These are phyloP conservation scores for Acanthochlamys bracteata DNA, from an alignment of 106 monocot species.

Conservation along the genomic window DNA sequence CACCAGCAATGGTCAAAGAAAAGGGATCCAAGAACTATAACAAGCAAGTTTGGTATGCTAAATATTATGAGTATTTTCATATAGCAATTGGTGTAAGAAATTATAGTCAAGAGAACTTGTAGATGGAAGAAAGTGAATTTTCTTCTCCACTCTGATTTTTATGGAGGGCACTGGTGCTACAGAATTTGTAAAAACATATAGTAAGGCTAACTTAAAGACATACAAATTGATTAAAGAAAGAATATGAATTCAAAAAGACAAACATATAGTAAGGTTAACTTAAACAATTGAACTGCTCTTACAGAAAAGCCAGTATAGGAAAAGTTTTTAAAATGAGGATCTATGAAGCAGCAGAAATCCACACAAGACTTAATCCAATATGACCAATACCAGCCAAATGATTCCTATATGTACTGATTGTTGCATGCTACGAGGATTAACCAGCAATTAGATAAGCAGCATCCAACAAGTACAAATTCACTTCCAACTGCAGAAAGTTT, in stretches of 20 bases:
- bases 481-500: too few relatives aligned
- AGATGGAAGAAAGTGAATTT: constrained; percentile 63
- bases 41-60: not conserved
- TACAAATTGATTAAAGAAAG: not conserved
- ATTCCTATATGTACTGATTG: too few relatives aligned
- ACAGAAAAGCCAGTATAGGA: too few relatives aligned
- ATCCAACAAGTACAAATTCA: not conserved
- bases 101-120: constrained; percentile 40
- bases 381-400: too few relatives aligned
- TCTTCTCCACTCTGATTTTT: constrained; percentile 53
- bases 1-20: not conserved
- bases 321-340: too few relatives aligned
- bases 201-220: too few relatives aligned
- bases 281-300: too few relatives aligned
- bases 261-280: too few relatives aligned
- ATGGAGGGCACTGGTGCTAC: constrained; percentile 51
- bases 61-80: not conserved
- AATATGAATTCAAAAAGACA: not conserved
- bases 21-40: not conserved
- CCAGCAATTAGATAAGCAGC: not conserved
- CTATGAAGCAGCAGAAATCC: too few relatives aligned
- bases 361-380: too few relatives aligned
- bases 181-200: constrained; percentile 1
- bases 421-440: not conserved
- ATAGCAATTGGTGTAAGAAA: not conserved